A percentile compares a stretch with the other conserved stretches of the same genome.
Evolutionary conservation across 495 filamentous ascomycete genomes (phyloP).

Genomic region (Daldinia grandis): DNA sequence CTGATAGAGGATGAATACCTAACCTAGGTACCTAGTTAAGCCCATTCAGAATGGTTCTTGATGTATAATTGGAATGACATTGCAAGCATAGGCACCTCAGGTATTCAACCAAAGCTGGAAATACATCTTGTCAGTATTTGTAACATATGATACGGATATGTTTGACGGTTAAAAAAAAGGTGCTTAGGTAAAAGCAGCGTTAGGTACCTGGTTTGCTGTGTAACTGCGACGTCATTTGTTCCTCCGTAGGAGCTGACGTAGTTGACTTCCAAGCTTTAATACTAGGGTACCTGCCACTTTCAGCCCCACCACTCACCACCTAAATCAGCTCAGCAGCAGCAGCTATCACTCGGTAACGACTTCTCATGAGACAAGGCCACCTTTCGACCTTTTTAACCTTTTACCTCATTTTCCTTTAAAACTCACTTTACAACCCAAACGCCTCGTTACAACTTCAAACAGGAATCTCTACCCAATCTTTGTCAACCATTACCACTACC

Average conservation of each 20-base stretch:
- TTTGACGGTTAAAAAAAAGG: not conserved
- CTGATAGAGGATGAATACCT: not conserved
- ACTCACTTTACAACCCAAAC: not conserved
- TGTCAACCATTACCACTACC: constrained; percentile 2
- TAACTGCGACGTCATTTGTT: constrained; percentile 36
- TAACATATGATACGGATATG: not conserved
- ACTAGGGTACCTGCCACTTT: constrained; percentile 1
- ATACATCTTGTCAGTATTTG: not conserved
- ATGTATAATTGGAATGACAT: not conserved
- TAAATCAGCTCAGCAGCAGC: constrained; percentile 21
- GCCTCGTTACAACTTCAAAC: constrained; percentile 3
- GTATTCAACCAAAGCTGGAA: not conserved
- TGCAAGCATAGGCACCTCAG: not conserved
- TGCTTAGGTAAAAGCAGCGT: constrained; percentile 3
- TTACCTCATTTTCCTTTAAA: not conserved
- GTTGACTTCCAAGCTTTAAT: constrained; percentile 33
- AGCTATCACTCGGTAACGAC: constrained; percentile 20
- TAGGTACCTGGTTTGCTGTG: not conserved
- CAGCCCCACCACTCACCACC: constrained; percentile 30
- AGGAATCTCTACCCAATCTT: constrained; percentile 9
- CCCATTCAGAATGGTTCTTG: not conserved
- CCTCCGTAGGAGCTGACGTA: constrained; percentile 33
- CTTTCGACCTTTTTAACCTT: constrained; percentile 1
- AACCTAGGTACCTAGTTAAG: no score
- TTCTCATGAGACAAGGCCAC: constrained; percentile 34